Evolutionary conservation across 1,284 basidiomycete species (phyloP).

Genomic region (Schizopora paradoxa): DNA sequence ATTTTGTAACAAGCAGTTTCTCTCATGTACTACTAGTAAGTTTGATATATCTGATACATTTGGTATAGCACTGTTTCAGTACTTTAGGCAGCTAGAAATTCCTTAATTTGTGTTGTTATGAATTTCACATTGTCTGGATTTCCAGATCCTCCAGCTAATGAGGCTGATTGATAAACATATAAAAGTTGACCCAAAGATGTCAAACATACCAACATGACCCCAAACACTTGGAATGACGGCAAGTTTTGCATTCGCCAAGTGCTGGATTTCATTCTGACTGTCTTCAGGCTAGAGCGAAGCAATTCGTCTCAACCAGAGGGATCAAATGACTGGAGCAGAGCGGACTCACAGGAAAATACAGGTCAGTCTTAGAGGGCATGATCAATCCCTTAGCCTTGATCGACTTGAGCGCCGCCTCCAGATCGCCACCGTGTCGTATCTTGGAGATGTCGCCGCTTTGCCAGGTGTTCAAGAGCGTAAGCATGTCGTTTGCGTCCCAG

Average conservation of each 20-base stretch:
- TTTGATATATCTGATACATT: background rate
- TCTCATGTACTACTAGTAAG: no score
- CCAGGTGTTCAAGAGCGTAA: constrained; percentile 36
- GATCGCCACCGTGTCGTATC: constrained; percentile 27
- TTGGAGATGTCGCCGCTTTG: constrained; percentile 35
- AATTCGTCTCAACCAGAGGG: background rate
- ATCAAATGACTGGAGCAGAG: background rate
- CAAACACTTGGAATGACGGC: constrained; percentile 28
- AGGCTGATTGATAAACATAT: background rate
- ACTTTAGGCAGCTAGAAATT: constrained; percentile 20
- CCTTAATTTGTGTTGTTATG: constrained; percentile 24
- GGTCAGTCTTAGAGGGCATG: constrained; percentile 32
- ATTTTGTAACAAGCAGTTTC: no score
- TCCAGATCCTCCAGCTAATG: constrained; percentile 26
- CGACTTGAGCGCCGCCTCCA: constrained; percentile 25
- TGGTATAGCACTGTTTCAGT: background rate
- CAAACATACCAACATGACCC: constrained; percentile 25
- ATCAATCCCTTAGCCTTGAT: constrained; percentile 29
- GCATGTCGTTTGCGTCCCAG: constrained; percentile 39
- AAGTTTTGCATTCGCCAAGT: constrained; percentile 26
- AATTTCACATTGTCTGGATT: constrained; percentile 26
- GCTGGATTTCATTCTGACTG: constrained; percentile 25
- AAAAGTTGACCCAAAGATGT: background rate
- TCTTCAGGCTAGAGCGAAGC: constrained; percentile 26
- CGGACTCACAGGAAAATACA: constrained; percentile 30